Evolutionary conservation across 2,329 filamentous ascomycete genomes (phyloP), one percentile per base, ranked within the genome.

Genomic region (Colletotrichum brevisporum): DNA sequence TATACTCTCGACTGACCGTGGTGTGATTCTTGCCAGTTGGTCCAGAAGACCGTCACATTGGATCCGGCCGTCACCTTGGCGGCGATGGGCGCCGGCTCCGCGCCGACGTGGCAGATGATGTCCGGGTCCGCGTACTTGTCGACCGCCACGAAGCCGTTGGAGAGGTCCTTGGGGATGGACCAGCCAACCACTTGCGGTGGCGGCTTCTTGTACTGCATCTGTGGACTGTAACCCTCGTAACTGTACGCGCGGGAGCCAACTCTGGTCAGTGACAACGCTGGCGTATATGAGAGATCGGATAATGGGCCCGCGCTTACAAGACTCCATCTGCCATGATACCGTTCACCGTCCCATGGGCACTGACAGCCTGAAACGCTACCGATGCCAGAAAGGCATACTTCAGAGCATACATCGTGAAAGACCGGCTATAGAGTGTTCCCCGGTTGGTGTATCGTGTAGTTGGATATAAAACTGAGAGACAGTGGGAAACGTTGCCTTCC

Each of bases 91-190:
- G 77, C 81, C 53, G 80, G 76, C 13, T 72, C 76, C 5, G 78
- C 78, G 21, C 73, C 75, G n/a, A 76, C 74, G 72, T 81, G 78
- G 73, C 81, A 83, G 73, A 78, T 78, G 63, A 83, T 83, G 61
- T 81, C 79, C 18, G 73, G 54, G 54, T 71, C 72, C 21, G 73
- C 72, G 50, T 80, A 79, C 45, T 73, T 73, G 63, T 76, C 80
- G 43, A 83, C 82, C 55, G 79, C 78, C 66, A 84, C 80, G 75
- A 78, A 80, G 36, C 79, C 77, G 60, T 77, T 77, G 72, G 73
- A 71, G 9, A 71, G 60, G 57, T 71, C 68, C 16, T 71, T 47
- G 50, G 68, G 63, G 10, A 58, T 62, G 16, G 67, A 69, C 70
- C 70, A 71, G n/a, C 70, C 70, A 6, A 64, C 56, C 16, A 69